Base-by-base conservation (phyloP, 2,329 filamentous ascomycete genomes). In the Fusarium metavorans region DNA sequence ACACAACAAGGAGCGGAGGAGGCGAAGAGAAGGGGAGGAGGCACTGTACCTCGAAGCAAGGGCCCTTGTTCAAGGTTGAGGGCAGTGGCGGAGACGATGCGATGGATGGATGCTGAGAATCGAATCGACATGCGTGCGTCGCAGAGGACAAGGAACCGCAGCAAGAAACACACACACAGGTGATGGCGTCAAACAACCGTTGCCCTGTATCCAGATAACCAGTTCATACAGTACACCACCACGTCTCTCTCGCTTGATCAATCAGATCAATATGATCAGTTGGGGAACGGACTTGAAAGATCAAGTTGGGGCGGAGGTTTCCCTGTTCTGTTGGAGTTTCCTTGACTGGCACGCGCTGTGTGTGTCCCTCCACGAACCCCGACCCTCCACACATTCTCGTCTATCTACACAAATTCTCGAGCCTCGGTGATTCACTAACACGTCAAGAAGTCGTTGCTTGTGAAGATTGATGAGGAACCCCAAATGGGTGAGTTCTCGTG, bases 381-480 rank as follows among this genome's bases (percentile, higher is more conserved):
- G 52, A 34, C 56, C 25, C 60, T 67, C 56, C 16, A 39, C 37
- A 6, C 37, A 37, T n/a, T 18, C 8, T 32, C 50, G 10, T 54
- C 30, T 30, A 52, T 32, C 30, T 32, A 32, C 9, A 32, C 27
- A 20, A 10, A 52, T n/a, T 34, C 20, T 34, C 6, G 43, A 66
- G 37, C 66, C 70, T 75, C 64, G 72, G 73, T 18, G 64, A 58
- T 64, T 63, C 25, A 57, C 32, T 7, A 35, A 37, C 54, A 39
- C 32, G 20, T 41, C 37, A 43, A n/a, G 34, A 23, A 57, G 14
- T 14, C 45, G 48, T 71, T 68, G 61, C 73, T 76, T 75, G 73
- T 76, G 73, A 75, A 75, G 48, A 75, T 75, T 74, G 70, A 58
- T 75, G 72, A 75, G 69, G 52, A 45, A 25, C n/a, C 32, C 27